phyloP scores from a whole-genome alignment of 1,284 basidiomycete species.

The Mycocalia duriaeana region DNA sequence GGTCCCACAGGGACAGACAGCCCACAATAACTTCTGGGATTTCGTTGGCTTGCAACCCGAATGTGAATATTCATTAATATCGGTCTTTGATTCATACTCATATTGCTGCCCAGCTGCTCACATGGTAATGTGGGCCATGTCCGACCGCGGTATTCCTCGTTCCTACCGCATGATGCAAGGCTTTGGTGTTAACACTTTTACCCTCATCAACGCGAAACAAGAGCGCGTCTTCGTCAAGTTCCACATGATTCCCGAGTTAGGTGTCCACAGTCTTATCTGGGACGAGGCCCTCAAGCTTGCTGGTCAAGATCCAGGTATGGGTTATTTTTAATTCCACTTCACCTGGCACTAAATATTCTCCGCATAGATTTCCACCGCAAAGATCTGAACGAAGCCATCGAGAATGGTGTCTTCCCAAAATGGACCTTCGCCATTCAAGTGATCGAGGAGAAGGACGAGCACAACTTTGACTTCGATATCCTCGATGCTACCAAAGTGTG shows the following conservation, averaged over 20 bases:
- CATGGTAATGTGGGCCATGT: constrained; percentile 83
- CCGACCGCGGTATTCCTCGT: constrained; percentile 65
- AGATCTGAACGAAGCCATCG: constrained; percentile 75
- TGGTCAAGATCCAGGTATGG: constrained; percentile 71
- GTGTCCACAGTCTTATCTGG: constrained; percentile 80
- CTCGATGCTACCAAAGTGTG: constrained; percentile 84
- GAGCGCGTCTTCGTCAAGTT: constrained; percentile 82
- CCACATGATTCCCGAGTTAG: constrained; percentile 77
- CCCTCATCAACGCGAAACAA: constrained; percentile 60
- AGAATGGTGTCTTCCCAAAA: constrained; percentile 59
- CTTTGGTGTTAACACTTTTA: constrained; percentile 81
- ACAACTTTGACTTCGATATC: constrained; percentile 78
- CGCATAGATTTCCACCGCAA: constrained; percentile 71
- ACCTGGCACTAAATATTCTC: not conserved
- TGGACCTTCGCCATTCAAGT: constrained; percentile 79
- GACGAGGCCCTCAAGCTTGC: constrained; percentile 80
- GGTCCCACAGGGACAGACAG: constrained; percentile 54
- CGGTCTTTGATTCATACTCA: not conserved
- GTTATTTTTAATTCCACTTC: not conserved
- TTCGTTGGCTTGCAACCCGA: constrained; percentile 64
- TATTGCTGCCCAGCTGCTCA: constrained; percentile 46
- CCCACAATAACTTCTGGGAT: constrained; percentile 87
- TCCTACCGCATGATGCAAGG: constrained; percentile 86
- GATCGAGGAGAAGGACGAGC: constrained; percentile 61
- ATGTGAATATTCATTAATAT: constrained; percentile 30